phyloP scores from a whole-genome alignment of 345 rosid genomes.

The Alliaria petiolata region DNA sequence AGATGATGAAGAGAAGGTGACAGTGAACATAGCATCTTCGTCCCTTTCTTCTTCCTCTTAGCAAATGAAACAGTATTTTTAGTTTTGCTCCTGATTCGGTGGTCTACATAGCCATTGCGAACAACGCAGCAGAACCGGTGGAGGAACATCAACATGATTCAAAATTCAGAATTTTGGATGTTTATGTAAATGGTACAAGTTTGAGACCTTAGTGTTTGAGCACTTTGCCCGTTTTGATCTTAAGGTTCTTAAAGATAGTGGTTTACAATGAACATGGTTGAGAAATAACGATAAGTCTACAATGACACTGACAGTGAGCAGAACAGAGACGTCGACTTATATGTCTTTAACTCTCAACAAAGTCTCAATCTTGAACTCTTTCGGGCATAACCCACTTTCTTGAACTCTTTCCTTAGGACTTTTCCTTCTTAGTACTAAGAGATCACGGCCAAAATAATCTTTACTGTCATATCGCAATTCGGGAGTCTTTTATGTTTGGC shows the following conservation, averaged over 20 bases:
- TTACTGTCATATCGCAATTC: background rate
- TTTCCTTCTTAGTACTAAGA: no score
- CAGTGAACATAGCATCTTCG: background rate
- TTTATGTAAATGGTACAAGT: background rate
- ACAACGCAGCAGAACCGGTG: background rate
- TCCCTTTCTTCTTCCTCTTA: constrained; percentile 20
- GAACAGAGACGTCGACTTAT: background rate
- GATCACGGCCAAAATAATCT: no score
- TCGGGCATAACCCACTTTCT: background rate
- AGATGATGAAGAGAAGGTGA: constrained; percentile 36
- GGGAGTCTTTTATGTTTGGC: background rate
- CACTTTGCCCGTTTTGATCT: background rate
- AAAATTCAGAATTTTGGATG: background rate
- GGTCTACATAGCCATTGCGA: background rate
- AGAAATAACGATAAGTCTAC: background rate
- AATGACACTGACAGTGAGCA: constrained; percentile 10
- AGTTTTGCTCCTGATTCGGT: background rate
- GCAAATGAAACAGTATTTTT: background rate
- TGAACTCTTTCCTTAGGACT: no score
- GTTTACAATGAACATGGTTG: background rate
- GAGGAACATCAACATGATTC: background rate
- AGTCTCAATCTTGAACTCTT: background rate
- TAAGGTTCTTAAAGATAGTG: background rate
- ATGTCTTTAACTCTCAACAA: background rate
- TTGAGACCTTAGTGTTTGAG: background rate